phyloP scores from a whole-genome alignment of 768 basidiomycete species.

The Mycena filopes region DNA sequence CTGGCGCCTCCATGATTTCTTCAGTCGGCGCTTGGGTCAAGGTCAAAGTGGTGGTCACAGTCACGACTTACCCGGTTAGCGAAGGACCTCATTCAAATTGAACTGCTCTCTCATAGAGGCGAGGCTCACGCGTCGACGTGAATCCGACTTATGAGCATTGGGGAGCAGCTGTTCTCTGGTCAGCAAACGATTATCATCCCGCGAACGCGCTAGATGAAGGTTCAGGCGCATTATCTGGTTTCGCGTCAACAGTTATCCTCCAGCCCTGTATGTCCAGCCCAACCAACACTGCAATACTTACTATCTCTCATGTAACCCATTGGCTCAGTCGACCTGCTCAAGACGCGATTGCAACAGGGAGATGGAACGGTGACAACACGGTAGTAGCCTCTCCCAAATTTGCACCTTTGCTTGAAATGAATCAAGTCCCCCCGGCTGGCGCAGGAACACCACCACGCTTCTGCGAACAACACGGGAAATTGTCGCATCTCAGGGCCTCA shows the following conservation, averaged over 20 bases:
- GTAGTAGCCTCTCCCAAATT: constrained; percentile 40
- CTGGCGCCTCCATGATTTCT: not conserved
- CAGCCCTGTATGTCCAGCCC: constrained; percentile 72
- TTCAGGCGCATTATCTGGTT: constrained; percentile 81
- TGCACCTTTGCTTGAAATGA: not conserved
- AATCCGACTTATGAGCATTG: constrained; percentile 61
- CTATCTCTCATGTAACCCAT: constrained; percentile 7
- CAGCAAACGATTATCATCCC: constrained; percentile 27
- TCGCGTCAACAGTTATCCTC: constrained; percentile 77
- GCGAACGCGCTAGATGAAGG: constrained; percentile 6
- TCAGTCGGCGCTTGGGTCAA: too few relatives aligned
- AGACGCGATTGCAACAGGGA: constrained; percentile 91
- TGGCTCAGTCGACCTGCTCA: constrained; percentile 82
- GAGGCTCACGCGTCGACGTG: not conserved
- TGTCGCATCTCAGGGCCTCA: constrained; percentile 67
- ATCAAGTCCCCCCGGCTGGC: constrained; percentile 1
- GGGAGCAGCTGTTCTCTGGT: constrained; percentile 75
- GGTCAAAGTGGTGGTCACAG: not conserved
- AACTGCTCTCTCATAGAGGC: not conserved
- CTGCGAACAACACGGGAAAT: constrained; percentile 66
- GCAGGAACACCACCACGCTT: constrained; percentile 54
- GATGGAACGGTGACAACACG: constrained; percentile 56
- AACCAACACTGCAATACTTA: too few relatives aligned
- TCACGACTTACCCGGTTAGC: not conserved
- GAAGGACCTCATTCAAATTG: not conserved